Evolutionary conservation across 192 early-diverging fungal genomes (phyloP), one percentile per base, ranked within the genome.

Genomic region (Thoreauomyces humboldtii): DNA sequence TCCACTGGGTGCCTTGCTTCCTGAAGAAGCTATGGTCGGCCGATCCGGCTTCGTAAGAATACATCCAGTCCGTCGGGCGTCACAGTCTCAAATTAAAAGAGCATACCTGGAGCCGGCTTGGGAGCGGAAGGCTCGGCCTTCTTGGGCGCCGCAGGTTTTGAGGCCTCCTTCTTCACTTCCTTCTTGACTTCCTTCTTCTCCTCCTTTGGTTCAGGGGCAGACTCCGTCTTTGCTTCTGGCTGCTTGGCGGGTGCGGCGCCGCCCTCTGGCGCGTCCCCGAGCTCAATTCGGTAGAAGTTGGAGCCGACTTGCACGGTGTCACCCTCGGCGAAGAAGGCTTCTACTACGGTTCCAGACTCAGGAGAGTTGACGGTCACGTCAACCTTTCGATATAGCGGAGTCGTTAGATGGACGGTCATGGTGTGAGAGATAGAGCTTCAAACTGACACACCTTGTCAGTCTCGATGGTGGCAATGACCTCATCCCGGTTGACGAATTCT

Each of bases 311-410:
- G 73, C n/a, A 97, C 90, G 0, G 86, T 94, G 70, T 94, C 91
- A 38, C 93, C 92, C 70, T 93, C 94, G 19, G 88, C 83, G 50
- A 88, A 87, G 61, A 86, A 89, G 28, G 87, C 63, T 75, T 91
- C 92, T 25, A 91, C 68, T 51, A 99, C 84, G n/a, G 81, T 88
- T 31, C 97, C 97, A 41, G 88, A 84, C 41, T 89, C 90, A 43
- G 95, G 93, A 28, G 94, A 91, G 85, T 99, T 99, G 68, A 99
- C 90, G n/a, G 93, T 86, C 24, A 98, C 89, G 75, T 97, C 97
- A 63, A 99, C 87, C 88, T 91, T n/a, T n/a, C n/a, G n/a, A n/a
- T n/a, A n/a, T n/a, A n/a, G n/a, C n/a, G n/a, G 67, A n/a, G 32
- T n/a, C n/a, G 27, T 41, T 17, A 14, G 19, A 56, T 54, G 31